phyloP scores from a whole-genome alignment of 371 early-diverging fungal genomes.

The Lichtheimia corymbifera region DNA sequence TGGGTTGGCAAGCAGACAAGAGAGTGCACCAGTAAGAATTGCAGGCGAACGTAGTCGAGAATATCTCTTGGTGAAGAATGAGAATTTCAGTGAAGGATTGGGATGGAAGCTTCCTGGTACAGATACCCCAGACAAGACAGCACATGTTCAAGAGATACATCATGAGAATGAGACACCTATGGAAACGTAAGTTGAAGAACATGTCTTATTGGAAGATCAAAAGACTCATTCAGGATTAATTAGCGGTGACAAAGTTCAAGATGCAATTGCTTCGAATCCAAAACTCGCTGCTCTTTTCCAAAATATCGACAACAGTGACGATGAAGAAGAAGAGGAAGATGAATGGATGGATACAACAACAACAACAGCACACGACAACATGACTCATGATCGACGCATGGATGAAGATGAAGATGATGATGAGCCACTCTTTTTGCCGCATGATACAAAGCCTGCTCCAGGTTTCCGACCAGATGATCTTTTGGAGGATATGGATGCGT shows the following conservation, averaged over 20 bases:
- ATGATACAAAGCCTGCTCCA: not conserved
- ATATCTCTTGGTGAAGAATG: constrained; percentile 85
- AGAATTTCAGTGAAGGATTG: constrained; percentile 59
- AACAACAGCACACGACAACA: constrained; percentile 28
- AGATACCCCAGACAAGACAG: not conserved
- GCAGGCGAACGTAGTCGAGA: constrained; percentile 81
- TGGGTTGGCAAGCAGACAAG: constrained; percentile 31
- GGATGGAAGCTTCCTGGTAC: constrained; percentile 70
- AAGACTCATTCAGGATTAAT: not conserved
- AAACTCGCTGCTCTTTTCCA: constrained; percentile 31
- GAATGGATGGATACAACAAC: constrained; percentile 11
- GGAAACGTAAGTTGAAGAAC: no score
- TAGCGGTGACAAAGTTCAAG: constrained; percentile 30
- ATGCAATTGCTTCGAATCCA: constrained; percentile 35
- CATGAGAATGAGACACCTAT: no score
- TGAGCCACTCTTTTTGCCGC: constrained; percentile 19
- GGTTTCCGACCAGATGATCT: not conserved
- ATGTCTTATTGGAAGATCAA: no score
- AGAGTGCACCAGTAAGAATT: constrained; percentile 56
- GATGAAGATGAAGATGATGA: constrained; percentile 27
- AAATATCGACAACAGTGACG: constrained; percentile 19
- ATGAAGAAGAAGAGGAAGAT: constrained; percentile 17
- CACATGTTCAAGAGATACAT: not conserved
- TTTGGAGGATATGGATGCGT: constrained; percentile 42
- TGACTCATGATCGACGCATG: constrained; percentile 45